phyloP scores from a whole-genome alignment of 2,329 filamentous ascomycete species.

The Curvularia verruculosa region DNA sequence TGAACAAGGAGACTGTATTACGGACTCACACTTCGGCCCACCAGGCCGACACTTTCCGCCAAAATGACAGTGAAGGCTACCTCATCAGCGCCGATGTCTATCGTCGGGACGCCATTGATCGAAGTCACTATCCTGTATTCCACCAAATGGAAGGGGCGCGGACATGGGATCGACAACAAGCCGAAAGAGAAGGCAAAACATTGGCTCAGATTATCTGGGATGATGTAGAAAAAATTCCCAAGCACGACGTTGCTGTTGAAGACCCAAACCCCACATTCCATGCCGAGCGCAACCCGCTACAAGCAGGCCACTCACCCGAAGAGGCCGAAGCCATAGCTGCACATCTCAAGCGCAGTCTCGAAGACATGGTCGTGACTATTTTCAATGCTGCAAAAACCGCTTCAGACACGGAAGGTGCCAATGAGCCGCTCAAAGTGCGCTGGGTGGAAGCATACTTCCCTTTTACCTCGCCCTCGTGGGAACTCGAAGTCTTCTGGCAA shows the following conservation, averaged over 20 bases:
- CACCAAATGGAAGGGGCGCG: constrained; percentile 98
- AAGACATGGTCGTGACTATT: constrained; percentile 87
- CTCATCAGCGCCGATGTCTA: constrained; percentile 95
- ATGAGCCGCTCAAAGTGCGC: constrained; percentile 79
- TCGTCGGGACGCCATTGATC: constrained; percentile 90
- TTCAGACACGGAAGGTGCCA: constrained; percentile 50
- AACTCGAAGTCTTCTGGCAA: constrained; percentile 92
- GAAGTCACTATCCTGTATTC: constrained; percentile 94
- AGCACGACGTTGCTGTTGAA: constrained; percentile 76
- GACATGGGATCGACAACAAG: constrained; percentile 78
- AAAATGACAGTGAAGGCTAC: constrained; percentile 76
- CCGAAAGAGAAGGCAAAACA: constrained; percentile 51
- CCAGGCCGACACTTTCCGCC: constrained; percentile 80
- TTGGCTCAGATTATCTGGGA: constrained; percentile 69
- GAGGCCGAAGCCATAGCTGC: constrained; percentile 83
- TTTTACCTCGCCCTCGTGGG: constrained; percentile 94
- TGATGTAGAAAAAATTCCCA: constrained; percentile 74
- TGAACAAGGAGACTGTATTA: constrained; percentile 82
- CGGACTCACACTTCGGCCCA: constrained; percentile 95
- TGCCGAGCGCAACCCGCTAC: constrained; percentile 80
- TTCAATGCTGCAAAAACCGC: constrained; percentile 77
- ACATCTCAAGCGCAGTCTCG: constrained; percentile 87
- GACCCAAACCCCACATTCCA: constrained; percentile 83
- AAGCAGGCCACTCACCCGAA: constrained; percentile 72
- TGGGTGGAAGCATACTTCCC: constrained; percentile 99